Percentiles rank a stretch among this genome's conserved stretches.
phyloP scores from a whole-genome alignment of 176 grass and related monocot species.

The Hordeum marinum region DNA sequence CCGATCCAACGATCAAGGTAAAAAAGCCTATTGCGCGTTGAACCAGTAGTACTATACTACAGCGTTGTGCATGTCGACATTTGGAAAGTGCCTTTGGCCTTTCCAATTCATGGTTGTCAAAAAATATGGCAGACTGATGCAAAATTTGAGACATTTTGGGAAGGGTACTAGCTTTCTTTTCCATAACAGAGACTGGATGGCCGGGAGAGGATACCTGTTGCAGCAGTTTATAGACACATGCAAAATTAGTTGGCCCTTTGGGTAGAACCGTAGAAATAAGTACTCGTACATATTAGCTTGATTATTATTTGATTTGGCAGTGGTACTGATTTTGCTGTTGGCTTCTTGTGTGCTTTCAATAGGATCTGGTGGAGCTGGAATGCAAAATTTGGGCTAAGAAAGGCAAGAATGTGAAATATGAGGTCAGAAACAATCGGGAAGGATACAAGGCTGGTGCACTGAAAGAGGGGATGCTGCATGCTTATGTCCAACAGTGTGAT shows the following conservation, averaged over 20 bases:
- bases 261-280: neutral
- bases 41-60: neutral
- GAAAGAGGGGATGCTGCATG: slow-evolving; percentile 77
- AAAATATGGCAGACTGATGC: neutral
- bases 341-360: slow-evolving; percentile 2
- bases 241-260: neutral
- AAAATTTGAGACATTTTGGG: neutral
- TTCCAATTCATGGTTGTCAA: neutral
- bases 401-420: slow-evolving; percentile 83
- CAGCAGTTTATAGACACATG: too few relatives aligned
- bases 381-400: slow-evolving; percentile 79
- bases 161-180: neutral
- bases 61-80: neutral
- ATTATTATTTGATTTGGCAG: neutral
- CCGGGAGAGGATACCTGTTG: too few relatives aligned
- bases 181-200: too few relatives aligned
- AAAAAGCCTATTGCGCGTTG: neutral
- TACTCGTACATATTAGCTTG: neutral
- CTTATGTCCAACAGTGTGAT: slow-evolving; percentile 71
- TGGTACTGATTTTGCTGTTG: neutral
- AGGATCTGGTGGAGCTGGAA: slow-evolving; percentile 89
- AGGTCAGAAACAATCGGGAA: slow-evolving; percentile 73
- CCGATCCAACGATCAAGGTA: slow-evolving; percentile 87
- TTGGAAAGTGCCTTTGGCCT: neutral
- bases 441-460: slow-evolving; percentile 96